phyloP scores from a whole-genome alignment of 441 rosid genomes.

The Capsella rubella region DNA sequence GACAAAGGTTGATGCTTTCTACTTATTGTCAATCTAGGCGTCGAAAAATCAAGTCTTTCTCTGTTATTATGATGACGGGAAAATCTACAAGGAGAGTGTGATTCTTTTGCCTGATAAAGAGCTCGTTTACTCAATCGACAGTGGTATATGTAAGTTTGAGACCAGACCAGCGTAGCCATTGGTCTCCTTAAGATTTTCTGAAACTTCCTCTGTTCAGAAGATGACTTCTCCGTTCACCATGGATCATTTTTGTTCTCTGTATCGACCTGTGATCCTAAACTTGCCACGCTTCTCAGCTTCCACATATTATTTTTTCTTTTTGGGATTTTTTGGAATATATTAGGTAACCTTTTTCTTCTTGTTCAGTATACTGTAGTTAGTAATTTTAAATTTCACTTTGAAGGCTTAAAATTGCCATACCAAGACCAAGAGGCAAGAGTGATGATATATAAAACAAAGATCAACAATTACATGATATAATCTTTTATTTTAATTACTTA shows the following conservation, averaged over 20 bases:
- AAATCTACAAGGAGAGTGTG: slow-evolving; percentile 36
- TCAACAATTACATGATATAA: background rate
- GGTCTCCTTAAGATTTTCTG: slow-evolving; percentile 37
- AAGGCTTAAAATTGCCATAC: slow-evolving; percentile 13
- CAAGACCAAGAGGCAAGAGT: background rate
- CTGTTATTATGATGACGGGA: slow-evolving; percentile 34
- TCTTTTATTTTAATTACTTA: background rate
- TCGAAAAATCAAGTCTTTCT: slow-evolving; percentile 38
- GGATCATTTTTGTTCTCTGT: slow-evolving; percentile 21
- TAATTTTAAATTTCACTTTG: background rate
- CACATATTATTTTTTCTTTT: background rate
- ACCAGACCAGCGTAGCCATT: slow-evolving; percentile 59
- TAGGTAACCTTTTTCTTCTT: background rate
- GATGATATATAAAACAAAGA: background rate
- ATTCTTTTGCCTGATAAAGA: slow-evolving; percentile 30
- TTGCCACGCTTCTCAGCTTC: slow-evolving; percentile 48
- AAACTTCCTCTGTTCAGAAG: slow-evolving; percentile 25
- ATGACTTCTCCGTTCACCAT: slow-evolving; percentile 33
- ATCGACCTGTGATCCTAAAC: slow-evolving; percentile 42
- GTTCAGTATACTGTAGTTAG: no score
- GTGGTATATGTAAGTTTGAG: slow-evolving; percentile 46
- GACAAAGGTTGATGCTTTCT: slow-evolving; percentile 38
- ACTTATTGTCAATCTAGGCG: slow-evolving; percentile 13
- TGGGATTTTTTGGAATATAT: background rate
- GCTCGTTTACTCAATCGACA: slow-evolving; percentile 39